phyloP scores from a whole-genome alignment of 495 filamentous ascomycete genomes.

The Penicillium simplicissimum region DNA sequence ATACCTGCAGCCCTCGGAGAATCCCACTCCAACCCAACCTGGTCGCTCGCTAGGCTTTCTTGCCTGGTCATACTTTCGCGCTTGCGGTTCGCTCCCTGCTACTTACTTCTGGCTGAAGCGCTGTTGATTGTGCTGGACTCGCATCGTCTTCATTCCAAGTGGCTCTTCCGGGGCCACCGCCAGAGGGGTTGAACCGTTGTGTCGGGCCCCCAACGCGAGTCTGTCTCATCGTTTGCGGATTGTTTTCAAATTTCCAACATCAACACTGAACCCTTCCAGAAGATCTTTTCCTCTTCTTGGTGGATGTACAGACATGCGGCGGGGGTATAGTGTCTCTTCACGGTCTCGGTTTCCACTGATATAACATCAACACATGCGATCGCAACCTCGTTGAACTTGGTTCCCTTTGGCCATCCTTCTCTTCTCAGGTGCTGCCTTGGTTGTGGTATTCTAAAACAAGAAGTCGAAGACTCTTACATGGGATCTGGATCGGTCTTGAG shows the following conservation, averaged over 20 bases:
- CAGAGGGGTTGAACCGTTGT: constrained; percentile 38
- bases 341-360: constrained; percentile 21
- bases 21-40: constrained; percentile 11
- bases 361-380: constrained; percentile 33
- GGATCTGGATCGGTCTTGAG: constrained; percentile 18
- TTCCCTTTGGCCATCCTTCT: neutral
- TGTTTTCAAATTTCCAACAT: constrained; percentile 17
- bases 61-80: constrained; percentile 9
- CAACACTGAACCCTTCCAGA: constrained; percentile 11
- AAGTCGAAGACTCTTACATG: constrained; percentile 4
- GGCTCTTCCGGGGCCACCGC: constrained; percentile 21
- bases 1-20: constrained; percentile 22
- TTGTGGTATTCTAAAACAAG: neutral
- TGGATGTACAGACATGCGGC: constrained; percentile 22
- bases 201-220: constrained; percentile 31
- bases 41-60: constrained; percentile 8
- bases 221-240: constrained; percentile 21
- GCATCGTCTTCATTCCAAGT: constrained; percentile 20
- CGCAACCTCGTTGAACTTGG: neutral
- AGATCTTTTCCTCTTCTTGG: constrained; percentile 29
- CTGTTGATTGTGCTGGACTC: constrained; percentile 16
- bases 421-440: neutral
- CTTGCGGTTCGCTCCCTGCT: constrained; percentile 9
- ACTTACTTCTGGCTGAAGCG: constrained; percentile 13
- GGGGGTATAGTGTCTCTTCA: constrained; percentile 17